These are phyloP conservation scores for Sporothrix euskadiensis DNA, from an alignment of 2,329 filamentous ascomycete genomes.

Conservation along the genomic window DNA sequence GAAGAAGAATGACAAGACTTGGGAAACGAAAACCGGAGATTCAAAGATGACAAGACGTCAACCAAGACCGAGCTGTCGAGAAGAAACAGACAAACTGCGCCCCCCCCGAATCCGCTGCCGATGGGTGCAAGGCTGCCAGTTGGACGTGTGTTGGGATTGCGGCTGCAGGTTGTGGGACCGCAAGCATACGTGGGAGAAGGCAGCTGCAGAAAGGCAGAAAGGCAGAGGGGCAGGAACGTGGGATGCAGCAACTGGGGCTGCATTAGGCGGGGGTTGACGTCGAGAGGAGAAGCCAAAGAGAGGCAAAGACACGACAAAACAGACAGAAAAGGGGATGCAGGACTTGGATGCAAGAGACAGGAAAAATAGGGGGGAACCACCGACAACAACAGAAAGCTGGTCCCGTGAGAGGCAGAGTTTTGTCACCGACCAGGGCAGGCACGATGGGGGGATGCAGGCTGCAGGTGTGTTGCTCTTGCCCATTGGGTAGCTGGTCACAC, in stretches of 20 bases:
- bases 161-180: constrained; percentile 4
- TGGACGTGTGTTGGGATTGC: background rate
- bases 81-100: background rate
- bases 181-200: constrained; percentile 6
- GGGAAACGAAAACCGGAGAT: too few relatives aligned
- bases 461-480: constrained; percentile 1
- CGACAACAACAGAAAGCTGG: constrained; percentile 17
- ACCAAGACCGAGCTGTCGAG: background rate
- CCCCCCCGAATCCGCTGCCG: background rate
- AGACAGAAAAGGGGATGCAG: background rate
- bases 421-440: constrained; percentile 17
- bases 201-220: background rate
- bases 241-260: constrained; percentile 14
- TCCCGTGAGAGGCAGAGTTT: constrained; percentile 23
- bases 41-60: background rate
- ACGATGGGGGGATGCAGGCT: constrained; percentile 15
- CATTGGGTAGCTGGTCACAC: constrained; percentile 15
- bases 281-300: background rate
- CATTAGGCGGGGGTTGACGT: background rate
- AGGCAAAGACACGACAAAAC: background rate
- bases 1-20: background rate
- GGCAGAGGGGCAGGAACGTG: background rate
- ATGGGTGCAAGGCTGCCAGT: constrained; percentile 14
- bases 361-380: constrained; percentile 8
- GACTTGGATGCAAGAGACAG: constrained; percentile 19